Evolutionary conservation across 257 asterid genomes (phyloP).

Genomic region (Solanum sejunctum): DNA sequence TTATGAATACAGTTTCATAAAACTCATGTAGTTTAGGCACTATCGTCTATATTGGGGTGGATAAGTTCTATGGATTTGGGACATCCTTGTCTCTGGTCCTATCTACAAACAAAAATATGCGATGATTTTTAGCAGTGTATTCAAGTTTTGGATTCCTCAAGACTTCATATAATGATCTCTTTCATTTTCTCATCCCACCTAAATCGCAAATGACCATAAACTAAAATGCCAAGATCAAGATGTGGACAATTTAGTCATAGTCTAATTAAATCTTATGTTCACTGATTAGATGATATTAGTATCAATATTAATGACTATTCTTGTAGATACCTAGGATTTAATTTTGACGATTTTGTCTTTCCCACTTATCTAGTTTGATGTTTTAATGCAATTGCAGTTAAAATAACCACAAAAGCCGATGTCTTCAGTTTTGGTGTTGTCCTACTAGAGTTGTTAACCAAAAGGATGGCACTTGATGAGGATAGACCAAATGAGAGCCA

Average conservation of each 20-base stretch:
- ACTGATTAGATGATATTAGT: not conserved
- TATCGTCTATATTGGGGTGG: not conserved
- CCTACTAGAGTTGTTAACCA: constrained; percentile 75
- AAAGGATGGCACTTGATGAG: constrained; percentile 65
- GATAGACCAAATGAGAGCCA: constrained; percentile 76
- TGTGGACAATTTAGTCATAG: not conserved
- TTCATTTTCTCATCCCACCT: not conserved
- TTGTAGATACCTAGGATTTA: not conserved
- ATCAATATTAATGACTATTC: not conserved
- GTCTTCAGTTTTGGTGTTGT: constrained; percentile 92
- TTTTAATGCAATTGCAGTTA: constrained; percentile 57
- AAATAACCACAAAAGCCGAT: constrained; percentile 75
- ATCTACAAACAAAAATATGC: not conserved
- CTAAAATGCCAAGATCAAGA: not conserved
- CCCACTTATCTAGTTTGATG: not conserved
- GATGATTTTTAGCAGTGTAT: not conserved
- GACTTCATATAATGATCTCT: not conserved
- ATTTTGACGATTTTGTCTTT: not conserved
- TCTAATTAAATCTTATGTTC: not conserved
- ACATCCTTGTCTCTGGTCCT: not conserved
- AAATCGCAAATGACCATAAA: not conserved
- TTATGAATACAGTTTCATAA: not conserved
- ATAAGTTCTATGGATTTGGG: not conserved
- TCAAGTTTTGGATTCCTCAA: not conserved
- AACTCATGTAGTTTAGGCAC: not conserved